Evolutionary conservation across 352 stramenopile genomes (phyloP).

Genomic region (Pythium brachiatum): DNA sequence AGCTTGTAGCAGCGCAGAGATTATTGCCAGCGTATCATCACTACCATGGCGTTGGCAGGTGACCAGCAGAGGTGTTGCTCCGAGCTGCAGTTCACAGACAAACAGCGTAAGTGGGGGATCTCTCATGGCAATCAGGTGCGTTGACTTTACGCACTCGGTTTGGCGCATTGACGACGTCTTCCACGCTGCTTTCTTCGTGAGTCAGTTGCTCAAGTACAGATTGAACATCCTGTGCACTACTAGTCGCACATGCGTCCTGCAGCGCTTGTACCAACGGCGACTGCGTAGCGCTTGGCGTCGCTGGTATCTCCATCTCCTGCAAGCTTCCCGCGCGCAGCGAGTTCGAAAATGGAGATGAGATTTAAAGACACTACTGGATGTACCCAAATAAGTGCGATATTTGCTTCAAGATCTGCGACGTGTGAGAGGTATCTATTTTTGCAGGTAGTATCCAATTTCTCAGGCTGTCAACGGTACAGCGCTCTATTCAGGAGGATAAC

Average conservation of each 20-base stretch:
- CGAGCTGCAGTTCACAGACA: conserved; percentile 3
- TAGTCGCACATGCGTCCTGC: conserved; percentile 2
- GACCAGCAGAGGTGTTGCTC: conserved; percentile 6
- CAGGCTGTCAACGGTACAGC: no score
- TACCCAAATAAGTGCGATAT: background rate
- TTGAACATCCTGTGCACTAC: conserved; percentile 8
- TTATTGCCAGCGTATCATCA: conserved; percentile 6
- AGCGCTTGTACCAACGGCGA: conserved; percentile 1
- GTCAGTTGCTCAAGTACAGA: background rate
- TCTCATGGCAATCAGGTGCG: background rate
- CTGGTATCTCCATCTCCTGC: background rate
- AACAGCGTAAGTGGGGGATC: background rate
- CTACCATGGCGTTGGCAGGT: conserved; percentile 11
- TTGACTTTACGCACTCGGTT: background rate
- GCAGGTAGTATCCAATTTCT: no score
- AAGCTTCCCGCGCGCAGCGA: background rate
- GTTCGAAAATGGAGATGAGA: background rate
- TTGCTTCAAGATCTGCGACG: background rate
- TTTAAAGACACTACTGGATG: background rate
- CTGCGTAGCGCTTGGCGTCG: background rate
- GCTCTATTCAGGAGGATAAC: background rate
- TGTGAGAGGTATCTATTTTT: no score
- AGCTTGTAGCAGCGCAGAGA: conserved; percentile 11
- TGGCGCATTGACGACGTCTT: conserved; percentile 5
- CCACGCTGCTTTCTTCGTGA: background rate